Evolutionary conservation across 345 rosid genomes (phyloP), one percentile per base, ranked within the genome.

Genomic region (Syzygium jambos): DNA sequence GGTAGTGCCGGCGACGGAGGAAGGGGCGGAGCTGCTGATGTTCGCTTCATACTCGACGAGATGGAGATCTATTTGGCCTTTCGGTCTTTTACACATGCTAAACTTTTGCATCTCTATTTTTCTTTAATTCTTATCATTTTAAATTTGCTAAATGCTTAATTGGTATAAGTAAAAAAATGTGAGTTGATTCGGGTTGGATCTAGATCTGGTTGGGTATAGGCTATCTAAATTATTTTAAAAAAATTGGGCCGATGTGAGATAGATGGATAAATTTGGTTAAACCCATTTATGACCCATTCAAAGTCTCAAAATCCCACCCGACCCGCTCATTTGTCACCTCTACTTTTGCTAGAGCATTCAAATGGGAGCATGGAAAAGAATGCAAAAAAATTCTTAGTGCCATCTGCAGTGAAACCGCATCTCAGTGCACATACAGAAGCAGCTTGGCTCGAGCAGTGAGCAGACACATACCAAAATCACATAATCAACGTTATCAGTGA

Each of bases 221-320:
- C 23, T 19, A 21, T 55, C 23, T 21, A 21, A 21, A 7, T 55
- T 21, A 21, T 55, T 19, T 22, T 19, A 19, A 21, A 55, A 55
- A 3, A 19, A 55, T 2, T 19, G 10, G 25, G 21, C 7, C 22
- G 17, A 16, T 16, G 19, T 53, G 55, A 53, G 21, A 15, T 53
- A 17, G 15, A 21, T 21, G 16, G 11, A 21, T 7, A 16, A 53
- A 53, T 54, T 54, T 7, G 25, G 23, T 19, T 5, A 21, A 21
- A 54, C 7, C 22, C 25, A 19, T 52, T 52, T 52, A 52, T 6
- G 2, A 14, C 17, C 17, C 53, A 14, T 4, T 43, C 46, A 43
- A 43, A 43, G 7, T 43, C 46, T 43, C 46, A 6, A 4, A 43
- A 4, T 43, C 46, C 7, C 12, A 56, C 5, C 11, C 0, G 0